phyloP scores from a whole-genome alignment of 73 alveolate genomes.

The Tetrahymena thermophila region DNA sequence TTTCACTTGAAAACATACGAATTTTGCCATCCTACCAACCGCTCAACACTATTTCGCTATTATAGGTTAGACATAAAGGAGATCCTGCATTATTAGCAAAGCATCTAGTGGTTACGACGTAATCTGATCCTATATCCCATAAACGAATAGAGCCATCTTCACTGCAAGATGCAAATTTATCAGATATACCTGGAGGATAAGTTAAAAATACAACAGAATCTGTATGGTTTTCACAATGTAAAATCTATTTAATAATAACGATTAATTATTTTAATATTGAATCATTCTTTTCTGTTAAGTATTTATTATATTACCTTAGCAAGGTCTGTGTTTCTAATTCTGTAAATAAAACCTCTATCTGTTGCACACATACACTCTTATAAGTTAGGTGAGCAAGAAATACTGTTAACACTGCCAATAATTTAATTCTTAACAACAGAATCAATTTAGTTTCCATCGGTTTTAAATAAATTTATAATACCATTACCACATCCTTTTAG shows the following conservation, averaged over 20 bases:
- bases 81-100: slow-evolving; percentile 56
- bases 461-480: neutral
- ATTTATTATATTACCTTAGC: slow-evolving; percentile 44
- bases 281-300: too few species aligned
- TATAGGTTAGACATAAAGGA: slow-evolving; percentile 84
- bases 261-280: too few species aligned
- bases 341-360: slow-evolving; percentile 81
- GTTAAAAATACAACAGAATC: slow-evolving; percentile 69
- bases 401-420: slow-evolving; percentile 74
- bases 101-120: slow-evolving; percentile 80
- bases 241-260: neutral
- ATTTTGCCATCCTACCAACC: slow-evolving; percentile 96
- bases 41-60: slow-evolving; percentile 84
- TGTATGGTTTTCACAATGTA: slow-evolving; percentile 90
- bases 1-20: slow-evolving; percentile 75
- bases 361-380: slow-evolving; percentile 79
- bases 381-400: slow-evolving; percentile 75
- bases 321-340: slow-evolving; percentile 79
- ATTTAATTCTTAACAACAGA: slow-evolving; percentile 64
- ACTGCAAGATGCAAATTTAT: slow-evolving; percentile 87
- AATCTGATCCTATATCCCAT: slow-evolving; percentile 90
- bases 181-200: slow-evolving; percentile 83
- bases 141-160: slow-evolving; percentile 91
- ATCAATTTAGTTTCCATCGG: neutral
- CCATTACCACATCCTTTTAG: neutral